Base-by-base conservation (phyloP, 192 early-diverging fungal species). In the Coemansia sp. region DNA sequence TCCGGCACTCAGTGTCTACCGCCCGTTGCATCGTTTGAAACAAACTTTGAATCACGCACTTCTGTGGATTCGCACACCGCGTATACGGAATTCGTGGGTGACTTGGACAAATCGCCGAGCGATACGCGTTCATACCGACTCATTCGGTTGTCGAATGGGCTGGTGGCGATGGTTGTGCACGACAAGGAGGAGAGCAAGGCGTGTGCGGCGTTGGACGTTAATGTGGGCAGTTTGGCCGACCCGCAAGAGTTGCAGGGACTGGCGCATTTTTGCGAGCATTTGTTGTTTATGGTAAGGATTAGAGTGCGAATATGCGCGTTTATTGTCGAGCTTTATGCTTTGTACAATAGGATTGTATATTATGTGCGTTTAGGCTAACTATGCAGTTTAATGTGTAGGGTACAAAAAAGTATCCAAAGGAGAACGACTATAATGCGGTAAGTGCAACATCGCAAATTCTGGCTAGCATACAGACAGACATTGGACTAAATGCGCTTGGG, bases 181-280 rank as follows among this genome's bases (percentile, higher is more conserved):
- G 87, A 67, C 49, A 21, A 50, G 6, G 49, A 76, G 11, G 84
- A 85, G 12, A 87, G 88, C 76, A 85, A 87, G 73, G 82, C 88
- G 23, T 84, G 85, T 31, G 90, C 90, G 1, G 80, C 86, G 0
- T 49, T 89, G 34, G 82, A 83, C 60, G 89, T 92, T 24, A 84
- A 87, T 55, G 89, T 92, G 58, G 90, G 90, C 34, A 80, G 86
- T 46, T 64, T 89, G 37, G 84, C 73, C 17, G 89, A 90, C 68
- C 89, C 88, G 15, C 83, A 82, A 66, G 77, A 84, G 59, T 68
- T 88, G 17, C 86, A 84, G 68, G 90, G 90, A 1, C 67, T 92
- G 57, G 90, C 90, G 1, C 90, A 92, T 61, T 92, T 89, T 63
- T 85, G 87, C 76, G 90, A 92, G 71, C 90, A 92, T 61, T 58